A percentile compares a stretch with the other conserved stretches of the same genome.
phyloP scores from a whole-genome alignment of 768 basidiomycete species.

The Suillus ampliporus region DNA sequence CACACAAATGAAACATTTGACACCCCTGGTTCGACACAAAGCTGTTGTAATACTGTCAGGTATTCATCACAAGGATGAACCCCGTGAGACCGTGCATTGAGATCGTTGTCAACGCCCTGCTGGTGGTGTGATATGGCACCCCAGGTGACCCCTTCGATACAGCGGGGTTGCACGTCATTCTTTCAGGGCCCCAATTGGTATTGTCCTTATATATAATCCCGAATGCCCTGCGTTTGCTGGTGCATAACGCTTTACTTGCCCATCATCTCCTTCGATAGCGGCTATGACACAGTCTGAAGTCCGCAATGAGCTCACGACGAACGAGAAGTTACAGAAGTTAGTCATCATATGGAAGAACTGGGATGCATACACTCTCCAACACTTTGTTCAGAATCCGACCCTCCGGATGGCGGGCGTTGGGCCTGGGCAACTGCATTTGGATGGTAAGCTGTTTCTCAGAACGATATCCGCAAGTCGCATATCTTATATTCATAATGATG shows the following conservation, averaged over 20 bases:
- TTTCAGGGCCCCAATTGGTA: background rate
- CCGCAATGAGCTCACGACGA: too few species aligned
- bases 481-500: background rate
- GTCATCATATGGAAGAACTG: conserved; percentile 1
- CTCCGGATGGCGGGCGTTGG: conserved; percentile 13
- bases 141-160: background rate
- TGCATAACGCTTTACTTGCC: background rate
- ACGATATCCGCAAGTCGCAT: background rate
- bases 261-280: background rate
- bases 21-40: background rate
- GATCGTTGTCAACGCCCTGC: background rate
- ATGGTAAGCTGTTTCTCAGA: conserved; percentile 10
- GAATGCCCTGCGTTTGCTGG: background rate
- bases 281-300: background rate
- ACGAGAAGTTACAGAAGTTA: conserved; percentile 3
- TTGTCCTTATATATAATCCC: background rate
- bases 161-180: background rate
- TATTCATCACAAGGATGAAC: background rate
- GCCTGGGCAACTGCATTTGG: conserved; percentile 19
- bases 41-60: background rate
- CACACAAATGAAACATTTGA: background rate
- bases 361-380: background rate
- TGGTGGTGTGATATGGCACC: background rate
- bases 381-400: background rate
- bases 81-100: background rate